Conservation (phyloP, 768 basidiomycete genomes). For the Leccinum subgranulosum region DNA sequence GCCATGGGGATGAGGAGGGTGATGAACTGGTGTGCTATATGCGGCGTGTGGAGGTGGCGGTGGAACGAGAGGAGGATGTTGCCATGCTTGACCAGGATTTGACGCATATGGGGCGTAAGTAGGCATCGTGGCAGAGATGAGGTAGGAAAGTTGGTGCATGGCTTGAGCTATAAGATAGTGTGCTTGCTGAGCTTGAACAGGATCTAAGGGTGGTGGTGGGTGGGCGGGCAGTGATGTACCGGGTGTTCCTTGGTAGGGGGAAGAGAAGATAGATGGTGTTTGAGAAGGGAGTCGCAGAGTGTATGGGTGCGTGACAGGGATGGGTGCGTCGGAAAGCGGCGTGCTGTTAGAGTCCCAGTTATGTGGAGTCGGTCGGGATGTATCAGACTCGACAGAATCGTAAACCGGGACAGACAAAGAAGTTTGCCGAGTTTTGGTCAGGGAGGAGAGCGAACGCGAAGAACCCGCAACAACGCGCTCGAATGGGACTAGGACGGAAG, state of each 20-base stretch:
- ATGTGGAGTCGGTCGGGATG: neutral
- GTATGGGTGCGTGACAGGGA: constrained; percentile 22
- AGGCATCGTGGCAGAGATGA: constrained; percentile 33
- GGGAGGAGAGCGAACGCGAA: constrained; percentile 8
- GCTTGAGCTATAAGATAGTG: constrained; percentile 39
- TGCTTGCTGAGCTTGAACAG: constrained; percentile 33
- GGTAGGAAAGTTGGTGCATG: constrained; percentile 39
- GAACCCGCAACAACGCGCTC: constrained; percentile 2
- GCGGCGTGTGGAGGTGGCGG: constrained; percentile 1
- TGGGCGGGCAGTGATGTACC: constrained; percentile 27
- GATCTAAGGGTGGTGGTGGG: constrained; percentile 27
- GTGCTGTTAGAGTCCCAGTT: neutral
- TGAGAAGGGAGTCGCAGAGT: constrained; percentile 19
- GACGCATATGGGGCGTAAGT: constrained; percentile 18
- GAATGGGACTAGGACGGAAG: constrained; percentile 8
- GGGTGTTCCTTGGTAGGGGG: constrained; percentile 12
- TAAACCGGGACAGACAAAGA: constrained; percentile 1
- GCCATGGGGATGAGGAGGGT: constrained; percentile 16
- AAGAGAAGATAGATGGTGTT: constrained; percentile 13
- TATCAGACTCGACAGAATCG: constrained; percentile 9
- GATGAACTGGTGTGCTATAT: constrained; percentile 10
- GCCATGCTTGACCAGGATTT: constrained; percentile 25
- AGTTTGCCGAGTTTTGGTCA: constrained; percentile 10
- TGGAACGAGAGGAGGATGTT: neutral
- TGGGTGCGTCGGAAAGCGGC: constrained; percentile 13